phyloP scores from a whole-genome alignment of 169 alveolate species.

The Plasmodium yoelii region DNA sequence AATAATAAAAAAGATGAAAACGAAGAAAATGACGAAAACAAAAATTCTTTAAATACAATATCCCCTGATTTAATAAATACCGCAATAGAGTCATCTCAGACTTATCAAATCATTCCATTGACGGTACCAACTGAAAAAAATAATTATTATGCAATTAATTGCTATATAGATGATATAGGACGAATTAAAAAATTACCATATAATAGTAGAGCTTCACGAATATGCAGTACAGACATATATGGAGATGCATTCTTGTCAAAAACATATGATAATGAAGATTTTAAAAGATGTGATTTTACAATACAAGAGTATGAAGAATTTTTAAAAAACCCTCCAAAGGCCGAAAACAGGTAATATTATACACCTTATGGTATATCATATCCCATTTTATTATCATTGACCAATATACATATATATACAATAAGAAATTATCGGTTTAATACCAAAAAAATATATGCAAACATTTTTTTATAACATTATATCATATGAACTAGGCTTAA shows the following conservation, averaged over 20 bases:
- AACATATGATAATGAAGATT: slow-evolving; percentile 90
- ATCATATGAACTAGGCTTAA: no score
- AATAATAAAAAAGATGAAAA: slow-evolving; percentile 31
- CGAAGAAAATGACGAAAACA: slow-evolving; percentile 10
- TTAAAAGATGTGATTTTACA: slow-evolving; percentile 86
- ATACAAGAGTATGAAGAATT: slow-evolving; percentile 85
- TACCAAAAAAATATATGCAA: no score
- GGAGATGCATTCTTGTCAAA: slow-evolving; percentile 92
- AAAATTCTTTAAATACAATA: slow-evolving; percentile 22
- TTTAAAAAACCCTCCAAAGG: slow-evolving; percentile 89
- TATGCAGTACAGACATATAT: slow-evolving; percentile 90
- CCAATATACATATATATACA: no score
- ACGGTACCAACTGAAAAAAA: slow-evolving; percentile 89
- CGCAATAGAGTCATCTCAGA: slow-evolving; percentile 66
- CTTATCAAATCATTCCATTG: slow-evolving; percentile 91
- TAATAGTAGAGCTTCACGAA: slow-evolving; percentile 91
- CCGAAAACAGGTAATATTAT: slow-evolving; percentile 84
- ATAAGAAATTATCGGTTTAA: no score
- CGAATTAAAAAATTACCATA: slow-evolving; percentile 89
- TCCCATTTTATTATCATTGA: no score
- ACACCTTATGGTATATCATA: background rate
- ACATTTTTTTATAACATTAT: no score
- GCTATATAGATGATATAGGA: slow-evolving; percentile 92
- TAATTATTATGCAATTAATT: slow-evolving; percentile 85
- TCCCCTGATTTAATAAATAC: slow-evolving; percentile 49